Base-by-base conservation (phyloP, 23 red algal species). In the Agarophyton chilense region DNA sequence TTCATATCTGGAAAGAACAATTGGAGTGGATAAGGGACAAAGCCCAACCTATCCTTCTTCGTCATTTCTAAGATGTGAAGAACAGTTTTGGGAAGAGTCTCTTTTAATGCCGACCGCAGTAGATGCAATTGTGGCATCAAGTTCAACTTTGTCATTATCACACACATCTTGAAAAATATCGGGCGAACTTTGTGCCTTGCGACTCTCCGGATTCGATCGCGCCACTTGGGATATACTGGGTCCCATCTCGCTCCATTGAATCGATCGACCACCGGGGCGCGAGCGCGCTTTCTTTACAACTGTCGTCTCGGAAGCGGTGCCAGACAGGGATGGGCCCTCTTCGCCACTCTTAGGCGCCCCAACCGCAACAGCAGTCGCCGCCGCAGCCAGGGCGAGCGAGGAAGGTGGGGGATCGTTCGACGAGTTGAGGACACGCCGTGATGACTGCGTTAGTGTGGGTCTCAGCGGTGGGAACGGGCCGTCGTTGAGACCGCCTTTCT, bases 291-390 rank as follows among this genome's bases (percentile, higher is more conserved):
- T 86, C 65, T 46, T 45, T 22, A 86, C 82, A 49, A 86, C 82
- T 28, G 64, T 67, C 18, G 64, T 63, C 21, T 86, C 82, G 2
- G 81, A 88, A 43, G 73, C 50, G 26, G 47, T 77, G 32, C 70
- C 85, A 10, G 85, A 72, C 29, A 79, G 63, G 22, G 52, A 43
- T 38, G 41, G 71, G 4, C 67, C 50, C 24, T 56, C 22, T 77
- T 49, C 40, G 44, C 54, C 60, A 38, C 36, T 49, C 40, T 65
- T 77, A 0, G 71, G 85, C 50, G 46, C 71, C 17, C 85, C 85
- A 17, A 89, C 85, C 14, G 85, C 85, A n/a, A 89, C 85, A 40
- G 85, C 85, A 4, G 85, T 56, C 10, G 85, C 85, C 26, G 85
- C 67, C 6, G 85, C 85, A 63, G 85, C 85, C 35, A 89, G 38